Percentiles rank a stretch among this genome's conserved stretches.
Evolutionary conservation across 164 flowering plant genomes (phyloP).

Genomic region (Buxus sempervirens): DNA sequence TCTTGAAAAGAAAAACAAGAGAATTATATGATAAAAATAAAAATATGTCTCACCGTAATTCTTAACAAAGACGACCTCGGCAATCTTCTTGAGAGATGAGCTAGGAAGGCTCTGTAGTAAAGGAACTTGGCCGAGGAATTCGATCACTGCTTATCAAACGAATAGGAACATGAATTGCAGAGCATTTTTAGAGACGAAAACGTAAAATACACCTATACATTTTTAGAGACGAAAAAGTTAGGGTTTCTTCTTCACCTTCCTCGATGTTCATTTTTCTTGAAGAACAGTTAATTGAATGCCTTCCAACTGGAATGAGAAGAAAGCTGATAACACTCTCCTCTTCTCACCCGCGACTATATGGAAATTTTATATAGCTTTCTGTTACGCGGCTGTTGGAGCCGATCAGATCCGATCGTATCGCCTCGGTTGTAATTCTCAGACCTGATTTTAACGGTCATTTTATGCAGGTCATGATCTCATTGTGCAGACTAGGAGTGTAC

Average conservation of each 20-base stretch:
- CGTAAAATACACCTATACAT: too few species aligned
- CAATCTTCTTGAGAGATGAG: slow-evolving; percentile 63
- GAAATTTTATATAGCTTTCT: too few species aligned
- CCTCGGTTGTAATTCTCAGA: too few species aligned
- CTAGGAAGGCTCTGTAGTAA: slow-evolving; percentile 75
- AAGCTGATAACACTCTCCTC: background rate
- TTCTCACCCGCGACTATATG: too few species aligned
- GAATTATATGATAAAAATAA: background rate
- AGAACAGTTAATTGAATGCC: too few species aligned
- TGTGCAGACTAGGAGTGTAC: too few species aligned
- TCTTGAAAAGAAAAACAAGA: background rate
- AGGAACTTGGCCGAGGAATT: slow-evolving; percentile 75
- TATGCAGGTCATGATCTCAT: too few species aligned
- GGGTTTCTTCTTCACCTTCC: slow-evolving; percentile 7
- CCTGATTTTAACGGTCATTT: too few species aligned
- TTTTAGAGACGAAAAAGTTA: background rate
- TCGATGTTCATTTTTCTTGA: slow-evolving; percentile 3
- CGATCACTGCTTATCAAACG: slow-evolving; percentile 44
- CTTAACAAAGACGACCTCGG: slow-evolving; percentile 50
- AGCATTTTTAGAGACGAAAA: slow-evolving; percentile 1
- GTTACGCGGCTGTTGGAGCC: too few species aligned
- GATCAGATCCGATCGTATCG: too few species aligned
- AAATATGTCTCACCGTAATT: slow-evolving; percentile 47
- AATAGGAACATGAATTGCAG: slow-evolving; percentile 2
- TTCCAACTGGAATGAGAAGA: background rate